Percentiles rank a stretch among this genome's conserved stretches.
phyloP scores from a whole-genome alignment of 352 stramenopile genomes.

The Discostella stelligera region DNA sequence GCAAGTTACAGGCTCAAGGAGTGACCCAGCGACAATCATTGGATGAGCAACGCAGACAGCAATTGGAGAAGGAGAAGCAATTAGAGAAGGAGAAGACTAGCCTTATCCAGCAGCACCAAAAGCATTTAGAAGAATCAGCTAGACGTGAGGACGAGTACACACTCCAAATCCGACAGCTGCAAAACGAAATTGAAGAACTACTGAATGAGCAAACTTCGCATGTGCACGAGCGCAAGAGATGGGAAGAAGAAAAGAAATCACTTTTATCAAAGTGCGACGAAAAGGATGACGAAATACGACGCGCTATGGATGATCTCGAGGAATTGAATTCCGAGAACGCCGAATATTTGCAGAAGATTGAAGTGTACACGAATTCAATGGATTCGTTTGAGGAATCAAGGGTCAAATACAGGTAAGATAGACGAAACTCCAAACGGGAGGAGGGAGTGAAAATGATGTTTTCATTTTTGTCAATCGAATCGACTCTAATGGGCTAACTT shows the following conservation, averaged over 20 bases:
- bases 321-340: conserved; percentile 12
- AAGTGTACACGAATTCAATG: neutral
- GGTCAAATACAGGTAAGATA: conserved; percentile 20
- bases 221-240: neutral
- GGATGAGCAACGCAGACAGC: neutral
- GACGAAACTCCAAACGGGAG: neutral
- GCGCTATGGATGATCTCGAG: conserved; percentile 16
- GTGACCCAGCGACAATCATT: neutral
- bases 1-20: conserved; percentile 12
- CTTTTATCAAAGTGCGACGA: conserved; percentile 1
- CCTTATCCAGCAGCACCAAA: neutral
- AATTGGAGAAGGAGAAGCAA: conserved; percentile 7
- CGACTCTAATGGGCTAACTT: neutral
- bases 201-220: neutral
- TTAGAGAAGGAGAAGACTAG: conserved; percentile 5
- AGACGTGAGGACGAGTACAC: conserved; percentile 6
- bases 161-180: conserved; percentile 6
- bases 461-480: neutral
- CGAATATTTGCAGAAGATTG: conserved; percentile 18
- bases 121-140: neutral
- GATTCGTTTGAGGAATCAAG: conserved; percentile 10
- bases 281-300: conserved; percentile 10
- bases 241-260: conserved; percentile 9
- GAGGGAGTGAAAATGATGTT: neutral
- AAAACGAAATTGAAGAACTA: conserved; percentile 17